Evolutionary conservation across 495 filamentous ascomycete genomes (phyloP).

Genomic region (Penicillium paxilli): DNA sequence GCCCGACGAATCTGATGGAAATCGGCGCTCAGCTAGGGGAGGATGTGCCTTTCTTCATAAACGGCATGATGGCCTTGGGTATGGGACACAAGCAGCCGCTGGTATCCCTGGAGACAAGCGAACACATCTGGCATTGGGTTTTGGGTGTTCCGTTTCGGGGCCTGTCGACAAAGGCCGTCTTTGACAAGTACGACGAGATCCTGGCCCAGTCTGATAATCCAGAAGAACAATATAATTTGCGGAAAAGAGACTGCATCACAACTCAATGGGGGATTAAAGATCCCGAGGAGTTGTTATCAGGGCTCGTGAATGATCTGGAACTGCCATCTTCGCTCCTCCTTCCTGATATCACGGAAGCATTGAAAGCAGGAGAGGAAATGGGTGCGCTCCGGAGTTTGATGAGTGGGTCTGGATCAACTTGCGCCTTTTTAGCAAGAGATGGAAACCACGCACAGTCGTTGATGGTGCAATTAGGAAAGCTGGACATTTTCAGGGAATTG

Average conservation of each 20-base stretch:
- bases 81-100: constrained; percentile 8
- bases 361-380: neutral
- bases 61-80: constrained; percentile 7
- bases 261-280: neutral
- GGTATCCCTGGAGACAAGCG: neutral
- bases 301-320: constrained; percentile 7
- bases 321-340: neutral
- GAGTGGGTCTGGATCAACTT: constrained; percentile 11
- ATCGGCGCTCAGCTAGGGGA: constrained; percentile 6
- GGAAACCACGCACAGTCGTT: neutral
- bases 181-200: neutral
- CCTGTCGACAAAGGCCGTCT: constrained; percentile 8
- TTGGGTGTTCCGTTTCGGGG: constrained; percentile 1
- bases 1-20: neutral
- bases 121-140: constrained; percentile 4
- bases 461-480: neutral
- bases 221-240: neutral
- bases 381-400: constrained; percentile 2
- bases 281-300: neutral
- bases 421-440: constrained; percentile 6
- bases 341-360: constrained; percentile 3
- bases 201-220: neutral
- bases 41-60: constrained; percentile 11
- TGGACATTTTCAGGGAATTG: neutral
- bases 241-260: neutral